Conservation (phyloP, 1,284 basidiomycete species). For the Lentinus polychrous region DNA sequence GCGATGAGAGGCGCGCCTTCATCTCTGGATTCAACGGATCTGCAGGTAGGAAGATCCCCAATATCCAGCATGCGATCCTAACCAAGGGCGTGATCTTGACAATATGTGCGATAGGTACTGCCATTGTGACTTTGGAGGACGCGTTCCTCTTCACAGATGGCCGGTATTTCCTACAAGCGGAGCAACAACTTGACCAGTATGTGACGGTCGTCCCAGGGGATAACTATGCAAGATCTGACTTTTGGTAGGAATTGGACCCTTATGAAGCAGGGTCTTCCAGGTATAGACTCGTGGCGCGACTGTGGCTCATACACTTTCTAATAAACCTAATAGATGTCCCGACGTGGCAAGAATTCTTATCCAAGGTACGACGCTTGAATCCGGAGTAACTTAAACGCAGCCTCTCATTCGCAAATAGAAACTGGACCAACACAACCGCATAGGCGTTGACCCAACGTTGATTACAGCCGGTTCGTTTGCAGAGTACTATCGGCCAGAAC, state of each 20-base stretch:
- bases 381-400: not conserved
- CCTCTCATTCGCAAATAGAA: conserved; percentile 35
- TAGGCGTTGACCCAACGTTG: conserved; percentile 80
- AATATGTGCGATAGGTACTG: conserved; percentile 51
- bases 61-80: conserved; percentile 9
- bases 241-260: conserved; percentile 76
- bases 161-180: conserved; percentile 90
- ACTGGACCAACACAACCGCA: conserved; percentile 50
- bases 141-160: conserved; percentile 90
- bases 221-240: not conserved
- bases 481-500: conserved; percentile 6
- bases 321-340: conserved; percentile 56
- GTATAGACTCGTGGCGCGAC: conserved; percentile 26
- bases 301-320: conserved; percentile 9
- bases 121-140: conserved; percentile 66
- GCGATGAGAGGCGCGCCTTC: conserved; percentile 80
- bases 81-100: not conserved
- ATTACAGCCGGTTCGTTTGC: conserved; percentile 52
- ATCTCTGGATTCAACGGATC: conserved; percentile 93
- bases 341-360: conserved; percentile 84
- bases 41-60: conserved; percentile 49
- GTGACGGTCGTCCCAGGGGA: conserved; percentile 19
- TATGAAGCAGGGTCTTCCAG: conserved; percentile 85
- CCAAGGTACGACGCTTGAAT: conserved; percentile 42
- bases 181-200: conserved; percentile 79